Evolutionary conservation across 139 green algal species (phyloP), one percentile per base, ranked within the genome.

Genomic region (Chlamydomonas applanata): DNA sequence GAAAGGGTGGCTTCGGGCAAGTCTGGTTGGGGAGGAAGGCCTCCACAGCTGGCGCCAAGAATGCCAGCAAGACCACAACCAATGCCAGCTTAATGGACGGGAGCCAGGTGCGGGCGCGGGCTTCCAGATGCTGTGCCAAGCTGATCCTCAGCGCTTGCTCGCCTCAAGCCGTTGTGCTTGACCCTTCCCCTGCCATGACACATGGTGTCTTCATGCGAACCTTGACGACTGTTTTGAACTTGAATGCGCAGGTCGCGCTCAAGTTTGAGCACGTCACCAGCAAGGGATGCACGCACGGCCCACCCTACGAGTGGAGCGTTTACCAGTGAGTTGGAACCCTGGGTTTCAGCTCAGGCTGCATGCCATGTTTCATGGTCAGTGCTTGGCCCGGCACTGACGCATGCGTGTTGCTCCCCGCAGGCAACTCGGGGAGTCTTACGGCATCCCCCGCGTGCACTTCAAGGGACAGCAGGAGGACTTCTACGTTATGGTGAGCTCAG

Each of bases 231-330:
- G 40, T 49, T 62, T 62, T 62, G 4, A 25, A 62, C 53, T 62
- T 62, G 53, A 25, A 62, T 19, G 13, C 53, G 66, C 85, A 98
- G 85, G 87, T 98, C 7, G 96, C 96, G 0, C 86, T 99, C 2
- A 99, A 99, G 77, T 95, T 99, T 75, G 96, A 99, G 88, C 96
- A 99, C 81, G 86, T 92, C 32, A 97, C 77, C 72, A 97, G 92
- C 83, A 99, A 99, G 75, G 96, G 96, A 22, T 99, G 96, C 80
- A 97, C 65, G 70, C 98, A 97, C 82, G 96, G 96, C 0, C 94
- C 96, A 1, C 96, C 96, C 0, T 99, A 98, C 70, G 96, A 99
- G 89, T 99, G 96, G 96, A 94, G 89, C 46, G 94, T 99, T 36
- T 99, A 99, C 82, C 88, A 88, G 91, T 97, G 68, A 80, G 88